These are phyloP conservation scores for Wakefieldia striispora DNA, from an alignment of 768 basidiomycete genomes.

Conservation along the genomic window DNA sequence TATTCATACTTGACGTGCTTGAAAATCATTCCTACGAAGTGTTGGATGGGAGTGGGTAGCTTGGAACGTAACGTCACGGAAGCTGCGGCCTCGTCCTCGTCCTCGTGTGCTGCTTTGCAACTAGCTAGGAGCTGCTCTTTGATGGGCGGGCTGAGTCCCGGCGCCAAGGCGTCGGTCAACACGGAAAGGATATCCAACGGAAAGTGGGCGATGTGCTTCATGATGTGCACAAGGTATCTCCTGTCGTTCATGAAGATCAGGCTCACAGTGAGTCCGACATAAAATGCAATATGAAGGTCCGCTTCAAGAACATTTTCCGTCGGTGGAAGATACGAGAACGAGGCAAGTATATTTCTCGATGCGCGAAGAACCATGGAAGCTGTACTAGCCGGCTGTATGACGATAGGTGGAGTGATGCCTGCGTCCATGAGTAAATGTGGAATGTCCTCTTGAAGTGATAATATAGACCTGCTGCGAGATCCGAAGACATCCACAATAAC, in stretches of 20 bases:
- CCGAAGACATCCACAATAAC: slow-evolving; percentile 51
- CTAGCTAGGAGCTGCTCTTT: slow-evolving; percentile 28
- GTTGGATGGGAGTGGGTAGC: slow-evolving; percentile 27
- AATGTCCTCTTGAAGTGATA: slow-evolving; percentile 37
- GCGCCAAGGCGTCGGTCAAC: slow-evolving; percentile 37
- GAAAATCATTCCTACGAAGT: slow-evolving; percentile 52
- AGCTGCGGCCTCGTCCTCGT: slow-evolving; percentile 30
- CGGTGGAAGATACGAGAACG: slow-evolving; percentile 24
- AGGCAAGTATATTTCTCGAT: slow-evolving; percentile 38
- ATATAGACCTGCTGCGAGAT: slow-evolving; percentile 31
- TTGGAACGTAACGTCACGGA: slow-evolving; percentile 28
- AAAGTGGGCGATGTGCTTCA: slow-evolving; percentile 32
- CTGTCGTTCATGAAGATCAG: slow-evolving; percentile 36
- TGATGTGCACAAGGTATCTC: slow-evolving; percentile 32
- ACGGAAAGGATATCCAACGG: slow-evolving; percentile 46
- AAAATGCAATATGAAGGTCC: slow-evolving; percentile 35
- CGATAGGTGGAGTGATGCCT: slow-evolving; percentile 22
- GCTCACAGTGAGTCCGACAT: slow-evolving; percentile 38
- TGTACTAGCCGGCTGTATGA: slow-evolving; percentile 29
- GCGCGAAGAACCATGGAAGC: slow-evolving; percentile 40
- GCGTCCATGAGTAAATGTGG: slow-evolving; percentile 29
- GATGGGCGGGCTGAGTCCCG: slow-evolving; percentile 26
- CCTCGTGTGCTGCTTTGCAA: slow-evolving; percentile 32
- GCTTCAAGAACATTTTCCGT: slow-evolving; percentile 27
- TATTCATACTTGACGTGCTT: slow-evolving; percentile 40